Evolutionary conservation across 2,329 filamentous ascomycete species (phyloP), one percentile per base, ranked within the genome.

Genomic region (Orbilia quercus): DNA sequence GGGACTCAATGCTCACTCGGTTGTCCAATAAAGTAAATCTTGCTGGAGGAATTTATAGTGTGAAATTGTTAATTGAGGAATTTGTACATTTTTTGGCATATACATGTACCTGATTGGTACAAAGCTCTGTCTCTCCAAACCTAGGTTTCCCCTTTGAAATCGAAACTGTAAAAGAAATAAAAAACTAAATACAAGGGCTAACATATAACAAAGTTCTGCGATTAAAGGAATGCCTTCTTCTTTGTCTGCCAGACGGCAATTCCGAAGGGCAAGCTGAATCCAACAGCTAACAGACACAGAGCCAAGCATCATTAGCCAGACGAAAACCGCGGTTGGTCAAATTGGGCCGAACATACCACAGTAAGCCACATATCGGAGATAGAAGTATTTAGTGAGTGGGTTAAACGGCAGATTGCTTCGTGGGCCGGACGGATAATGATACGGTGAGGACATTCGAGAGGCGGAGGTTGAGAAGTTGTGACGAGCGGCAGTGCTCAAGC

Each of bases 371-470:
- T 90, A 99, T 83, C 89, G 86, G 78, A 91, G 75, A 77, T 84
- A 87, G 82, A 99, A 99, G 84, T 86, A 90, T 84, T 89, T 91
- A 81, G 89, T 94, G 84, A 91, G 86, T 78, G 95, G 91, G 87
- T 99, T 96, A 89, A 99, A 99, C 77, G 95, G 95, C 77, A 99
- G 84, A 87, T 97, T 98, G 85, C 87, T 89, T 83, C 92, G 90
- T 80, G 94, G 91, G 77, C 94, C 95, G 85, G 98, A 94, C 79
- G 94, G 90, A 86, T 99, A 99, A 87, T 99, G 95, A 89, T 96
- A 97, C 44, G 69, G 69, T 31, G 69, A 73, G n/a, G 60, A 65
- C 69, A 73, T 66, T 47, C 69, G 55, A n/a, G 60, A 25, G 28
- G 60, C 60, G 31, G 69, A 60, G 22, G 60, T 73, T 16, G 69